Evolutionary conservation across 2,329 filamentous ascomycete species (phyloP), one percentile per base, ranked within the genome.

Genomic region (Xylariales sp.): DNA sequence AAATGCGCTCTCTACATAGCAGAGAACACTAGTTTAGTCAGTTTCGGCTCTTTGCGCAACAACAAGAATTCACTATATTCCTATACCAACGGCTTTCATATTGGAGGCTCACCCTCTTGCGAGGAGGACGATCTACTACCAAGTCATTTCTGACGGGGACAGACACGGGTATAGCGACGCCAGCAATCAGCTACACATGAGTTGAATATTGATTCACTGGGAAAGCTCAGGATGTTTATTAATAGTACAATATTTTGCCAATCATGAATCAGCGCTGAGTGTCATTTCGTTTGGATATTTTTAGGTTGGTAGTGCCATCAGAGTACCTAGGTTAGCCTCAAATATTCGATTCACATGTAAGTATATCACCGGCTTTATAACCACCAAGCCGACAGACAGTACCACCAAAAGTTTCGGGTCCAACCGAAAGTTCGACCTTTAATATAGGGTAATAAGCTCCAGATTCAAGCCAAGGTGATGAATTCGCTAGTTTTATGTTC

Each of bases 321-420:
- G 43, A 23, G 12, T 54, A 16, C 23, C 41, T n/a, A 41, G 28
- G 28, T 23, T 6, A 18, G 36, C 4, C 6, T 10, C n/a, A 30
- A 16, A 36, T 55, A 48, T 12, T 6, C 30, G 39, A 46, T 53
- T 46, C 54, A 32, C 16, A 43, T 36, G 34, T 48, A n/a, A 46
- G 9, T 53, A 59, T 59, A 32, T 23, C 39, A 8, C 48, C 12
- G 12, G 36, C n/a, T 53, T n/a, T 45, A 61, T 50, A 43, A 18
- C 6, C 14, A 39, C 3, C 12, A 41, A 39, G 36, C 48, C 14
- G 14, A 48, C 48, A 16, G 32, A 48, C 48, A 16, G 32, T 52
- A n/a, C 30, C 28, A 46, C 30, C 39, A 23, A 3, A 14, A 10
- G 7, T 28, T 43, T 32, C 18, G 1, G 18, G 23, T 39, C 16